A percentile compares a stretch with the other conserved stretches of the same genome.
These are phyloP conservation scores for Nitzschia sp. DNA, from an alignment of 108 stramenopile genomes.

Conservation along the genomic window DNA sequence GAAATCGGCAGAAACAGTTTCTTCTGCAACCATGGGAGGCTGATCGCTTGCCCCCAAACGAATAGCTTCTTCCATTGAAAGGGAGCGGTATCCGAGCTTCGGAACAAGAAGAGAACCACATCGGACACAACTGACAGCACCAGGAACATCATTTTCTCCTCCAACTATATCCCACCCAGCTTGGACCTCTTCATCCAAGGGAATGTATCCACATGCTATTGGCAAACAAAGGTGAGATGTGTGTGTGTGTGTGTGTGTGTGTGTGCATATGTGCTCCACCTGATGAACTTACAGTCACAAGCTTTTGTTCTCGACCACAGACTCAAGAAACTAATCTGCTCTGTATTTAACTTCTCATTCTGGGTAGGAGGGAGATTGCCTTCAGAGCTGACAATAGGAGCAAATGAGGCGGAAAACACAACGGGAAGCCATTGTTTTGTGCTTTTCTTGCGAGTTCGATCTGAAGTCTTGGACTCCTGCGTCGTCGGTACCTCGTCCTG, in stretches of 20 bases:
- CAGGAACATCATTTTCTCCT: conserved; percentile 41
- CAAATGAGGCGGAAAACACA: conserved; percentile 68
- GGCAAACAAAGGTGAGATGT: not conserved
- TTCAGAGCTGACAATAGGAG: conserved; percentile 1
- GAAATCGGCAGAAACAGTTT: conserved; percentile 25
- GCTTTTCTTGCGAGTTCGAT: conserved; percentile 5
- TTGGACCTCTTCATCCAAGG: conserved; percentile 86
- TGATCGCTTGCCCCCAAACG: not conserved
- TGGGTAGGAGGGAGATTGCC: not conserved
- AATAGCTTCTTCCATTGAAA: conserved; percentile 45
- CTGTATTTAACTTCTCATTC: not conserved
- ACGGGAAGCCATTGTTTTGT: conserved; percentile 67
- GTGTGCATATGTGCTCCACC: too few species aligned
- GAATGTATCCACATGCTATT: conserved; percentile 61
- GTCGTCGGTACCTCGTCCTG: conserved; percentile 5
- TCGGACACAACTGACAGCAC: conserved; percentile 64
- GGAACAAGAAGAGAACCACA: conserved; percentile 58
- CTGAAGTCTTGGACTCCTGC: not conserved
- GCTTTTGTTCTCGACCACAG: conserved; percentile 73
- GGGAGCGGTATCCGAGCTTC: conserved; percentile 57
- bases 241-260: not conserved
- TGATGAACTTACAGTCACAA: conserved; percentile 50
- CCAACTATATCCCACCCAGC: conserved; percentile 75
- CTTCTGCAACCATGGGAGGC: not conserved
- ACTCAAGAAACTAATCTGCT: conserved; percentile 51